Evolutionary conservation across 805 yeast species (phyloP).

Genomic region (Candida broadrunensis): DNA sequence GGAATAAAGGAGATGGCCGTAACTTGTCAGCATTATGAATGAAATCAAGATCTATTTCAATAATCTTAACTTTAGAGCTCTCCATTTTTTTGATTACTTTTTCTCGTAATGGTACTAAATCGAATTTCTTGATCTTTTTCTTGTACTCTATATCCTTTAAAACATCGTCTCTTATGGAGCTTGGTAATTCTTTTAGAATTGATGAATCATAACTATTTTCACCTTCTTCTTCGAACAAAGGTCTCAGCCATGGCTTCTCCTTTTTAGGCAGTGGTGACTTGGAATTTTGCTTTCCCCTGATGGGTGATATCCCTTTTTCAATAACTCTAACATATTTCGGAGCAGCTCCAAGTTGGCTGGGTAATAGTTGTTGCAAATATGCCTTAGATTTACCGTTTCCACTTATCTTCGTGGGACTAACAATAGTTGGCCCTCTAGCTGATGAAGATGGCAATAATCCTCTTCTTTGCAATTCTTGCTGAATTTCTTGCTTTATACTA

Average conservation of each 20-base stretch:
- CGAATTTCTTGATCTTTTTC: conserved; percentile 21
- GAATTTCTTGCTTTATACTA: conserved; percentile 63
- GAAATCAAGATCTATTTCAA: conserved; percentile 19
- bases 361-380: conserved; percentile 36
- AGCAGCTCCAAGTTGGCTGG: conserved; percentile 24
- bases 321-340: conserved; percentile 29
- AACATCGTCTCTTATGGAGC: conserved; percentile 34
- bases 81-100: conserved; percentile 16
- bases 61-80: conserved; percentile 9
- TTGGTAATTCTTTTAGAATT: conserved; percentile 36
- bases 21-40: conserved; percentile 13
- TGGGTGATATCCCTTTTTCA: conserved; percentile 21
- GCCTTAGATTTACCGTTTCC: conserved; percentile 15
- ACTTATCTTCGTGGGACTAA: conserved; percentile 4
- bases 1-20: conserved; percentile 11
- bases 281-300: conserved; percentile 6
- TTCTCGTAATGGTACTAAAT: conserved; percentile 22
- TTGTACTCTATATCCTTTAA: conserved; percentile 31
- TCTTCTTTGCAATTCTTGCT: conserved; percentile 48
- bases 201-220: conserved; percentile 26
- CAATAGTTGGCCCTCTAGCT: not conserved
- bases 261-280: conserved; percentile 13
- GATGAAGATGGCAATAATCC: conserved; percentile 16
- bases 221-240: conserved; percentile 3
- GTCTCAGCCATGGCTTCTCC: not conserved